Base-by-base conservation (phyloP, 1,139 yeast genomes). In the Hansenula sp. region DNA sequence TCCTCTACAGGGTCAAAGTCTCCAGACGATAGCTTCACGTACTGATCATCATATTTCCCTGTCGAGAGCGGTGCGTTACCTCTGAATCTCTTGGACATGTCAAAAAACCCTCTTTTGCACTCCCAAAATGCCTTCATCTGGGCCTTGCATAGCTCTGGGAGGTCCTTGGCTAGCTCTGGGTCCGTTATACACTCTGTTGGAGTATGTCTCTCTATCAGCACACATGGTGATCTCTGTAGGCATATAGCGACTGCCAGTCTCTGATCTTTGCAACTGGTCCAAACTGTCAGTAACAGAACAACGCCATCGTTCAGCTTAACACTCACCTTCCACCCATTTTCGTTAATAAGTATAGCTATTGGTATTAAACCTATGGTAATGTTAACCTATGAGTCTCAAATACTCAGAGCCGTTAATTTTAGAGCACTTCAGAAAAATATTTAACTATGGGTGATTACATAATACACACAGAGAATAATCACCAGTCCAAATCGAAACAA, bases 221-320 rank as follows among this genome's bases (percentile, higher is more conserved):
- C 98, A 63, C 98, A 92, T 14, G 97, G 97, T 6, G 97, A 89
- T 60, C 97, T 73, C 61, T 92, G 98, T 37, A 92, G 72, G 59
- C 98, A 92, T 20, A 92, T 82, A 8, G 97, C 97, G 47, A 92
- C 88, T 14, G 95, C 96, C 55, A 79, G 87, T 56, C 89, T 78
- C 57, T 90, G 94, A 62, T 92, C 98, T 56, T 86, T 83, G 64
- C 98, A 92, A 72, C 96, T 89, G 44, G 3, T 2, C 2, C 21
- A 3, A 14, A n/a, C n/a, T 25, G 38, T 31, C 33, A 29, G 32
- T 26, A 16, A 2, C 2, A 19, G 14, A 20, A 16, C 24, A 4
- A 7, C 32, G n/a, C 7, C 12, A 4, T 4, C 14, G 14, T 10
- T 8, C 5, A 21, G 8, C 21, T 16, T 2, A 18, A 25, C 1